phyloP scores from a whole-genome alignment of 1,284 basidiomycete genomes.

The Termitomyces sp. region DNA sequence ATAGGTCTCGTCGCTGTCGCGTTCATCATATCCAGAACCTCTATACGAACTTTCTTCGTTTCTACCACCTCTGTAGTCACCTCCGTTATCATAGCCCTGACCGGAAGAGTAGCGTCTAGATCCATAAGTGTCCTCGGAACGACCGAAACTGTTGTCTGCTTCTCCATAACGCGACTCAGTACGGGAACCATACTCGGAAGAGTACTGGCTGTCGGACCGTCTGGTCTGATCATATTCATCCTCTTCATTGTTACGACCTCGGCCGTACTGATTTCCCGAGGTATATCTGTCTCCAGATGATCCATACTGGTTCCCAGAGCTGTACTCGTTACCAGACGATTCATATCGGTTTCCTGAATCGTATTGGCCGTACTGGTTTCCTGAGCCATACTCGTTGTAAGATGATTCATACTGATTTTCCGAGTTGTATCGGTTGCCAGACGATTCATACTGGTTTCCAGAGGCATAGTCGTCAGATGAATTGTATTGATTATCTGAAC shows the following conservation, averaged over 20 bases:
- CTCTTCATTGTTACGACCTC: conserved; percentile 4
- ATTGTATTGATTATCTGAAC: neutral
- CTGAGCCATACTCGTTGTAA: neutral
- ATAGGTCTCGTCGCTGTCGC: conserved; percentile 33
- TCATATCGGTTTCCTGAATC: neutral
- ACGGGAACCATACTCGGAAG: conserved; percentile 1
- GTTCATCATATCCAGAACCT: conserved; percentile 8
- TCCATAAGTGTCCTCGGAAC: conserved; percentile 1
- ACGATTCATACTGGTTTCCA: neutral
- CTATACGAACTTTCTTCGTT: conserved; percentile 5
- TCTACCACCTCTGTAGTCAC: conserved; percentile 12
- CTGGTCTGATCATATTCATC: conserved; percentile 8
- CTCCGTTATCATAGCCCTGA: conserved; percentile 2
- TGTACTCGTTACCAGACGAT: neutral
- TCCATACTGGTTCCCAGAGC: conserved; percentile 1
- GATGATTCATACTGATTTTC: conserved; percentile 1
- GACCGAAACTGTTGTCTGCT: conserved; percentile 3
- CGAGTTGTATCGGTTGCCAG: neutral
- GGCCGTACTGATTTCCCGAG: conserved; percentile 1
- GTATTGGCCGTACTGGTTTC: conserved; percentile 2
- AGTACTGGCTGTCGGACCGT: conserved; percentile 9
- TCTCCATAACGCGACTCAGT: conserved; percentile 4
- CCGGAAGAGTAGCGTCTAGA: conserved; percentile 7
- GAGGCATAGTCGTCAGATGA: neutral
- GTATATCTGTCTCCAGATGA: neutral